phyloP scores from a whole-genome alignment of 2,329 filamentous ascomycete genomes.

The Hypoxylon sp. region DNA sequence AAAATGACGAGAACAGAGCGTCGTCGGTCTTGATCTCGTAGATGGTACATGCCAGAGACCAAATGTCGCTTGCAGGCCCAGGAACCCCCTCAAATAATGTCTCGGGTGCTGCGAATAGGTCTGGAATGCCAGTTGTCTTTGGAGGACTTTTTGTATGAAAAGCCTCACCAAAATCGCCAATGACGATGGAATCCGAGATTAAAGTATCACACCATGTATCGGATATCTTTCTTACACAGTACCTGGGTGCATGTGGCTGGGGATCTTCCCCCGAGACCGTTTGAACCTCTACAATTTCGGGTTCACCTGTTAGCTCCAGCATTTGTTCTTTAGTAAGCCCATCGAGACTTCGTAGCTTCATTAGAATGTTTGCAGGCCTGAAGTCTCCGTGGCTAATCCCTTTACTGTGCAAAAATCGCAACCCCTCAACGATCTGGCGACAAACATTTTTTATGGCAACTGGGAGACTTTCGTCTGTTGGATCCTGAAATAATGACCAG shows the following conservation, averaged over 20 bases:
- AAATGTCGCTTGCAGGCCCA: neutral
- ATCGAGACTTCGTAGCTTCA: constrained; percentile 1
- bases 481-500: neutral
- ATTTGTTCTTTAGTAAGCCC: neutral
- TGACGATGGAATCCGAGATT: neutral
- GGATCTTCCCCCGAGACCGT: constrained; percentile 1
- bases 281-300: neutral
- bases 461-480: neutral
- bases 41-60: neutral
- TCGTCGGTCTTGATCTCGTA: neutral
- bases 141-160: neutral
- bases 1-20: neutral
- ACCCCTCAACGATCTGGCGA: neutral
- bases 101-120: neutral
- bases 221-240: neutral
- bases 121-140: neutral
- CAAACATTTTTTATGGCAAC: neutral
- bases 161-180: neutral
- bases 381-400: neutral
- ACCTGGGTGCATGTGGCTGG: neutral
- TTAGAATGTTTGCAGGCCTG: neutral
- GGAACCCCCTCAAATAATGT: neutral
- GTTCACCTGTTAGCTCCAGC: neutral
- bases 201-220: neutral
- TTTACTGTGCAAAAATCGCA: neutral